phyloP scores from a whole-genome alignment of 495 filamentous ascomycete genomes.

The Saxophila tyrrhenica region DNA sequence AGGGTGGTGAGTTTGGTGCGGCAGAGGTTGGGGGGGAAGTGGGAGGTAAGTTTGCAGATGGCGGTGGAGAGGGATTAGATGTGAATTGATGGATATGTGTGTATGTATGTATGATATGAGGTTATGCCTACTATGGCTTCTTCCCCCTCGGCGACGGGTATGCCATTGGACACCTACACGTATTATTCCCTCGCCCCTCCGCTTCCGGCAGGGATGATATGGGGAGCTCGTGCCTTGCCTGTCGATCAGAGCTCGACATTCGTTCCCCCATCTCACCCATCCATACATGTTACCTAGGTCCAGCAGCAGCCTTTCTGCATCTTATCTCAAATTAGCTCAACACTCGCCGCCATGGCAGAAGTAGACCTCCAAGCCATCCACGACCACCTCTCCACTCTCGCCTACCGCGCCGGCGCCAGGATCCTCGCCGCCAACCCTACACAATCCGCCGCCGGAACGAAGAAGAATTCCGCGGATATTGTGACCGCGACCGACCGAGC shows the following conservation, averaged over 20 bases:
- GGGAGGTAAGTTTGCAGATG: conserved; percentile 60
- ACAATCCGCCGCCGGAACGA: conserved; percentile 51
- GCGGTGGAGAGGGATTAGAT: conserved; percentile 28
- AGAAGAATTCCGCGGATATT: conserved; percentile 76
- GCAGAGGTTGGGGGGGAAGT: conserved; percentile 71
- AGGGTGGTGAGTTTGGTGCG: conserved; percentile 66
- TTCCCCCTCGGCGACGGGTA: too few species aligned
- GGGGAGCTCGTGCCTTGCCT: too few species aligned
- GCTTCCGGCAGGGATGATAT: too few species aligned
- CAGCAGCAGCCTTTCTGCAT: neutral
- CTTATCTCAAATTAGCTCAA: neutral
- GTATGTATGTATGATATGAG: too few species aligned
- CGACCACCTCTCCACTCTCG: conserved; percentile 62
- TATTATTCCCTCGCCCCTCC: too few species aligned
- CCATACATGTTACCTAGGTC: neutral
- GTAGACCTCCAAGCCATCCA: conserved; percentile 69
- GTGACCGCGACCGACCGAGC: conserved; percentile 81
- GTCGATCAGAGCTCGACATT: neutral
- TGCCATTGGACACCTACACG: too few species aligned
- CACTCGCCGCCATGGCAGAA: conserved; percentile 22
- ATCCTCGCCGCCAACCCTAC: conserved; percentile 65
- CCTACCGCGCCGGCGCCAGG: conserved; percentile 68
- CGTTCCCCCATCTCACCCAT: neutral
- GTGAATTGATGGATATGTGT: too few species aligned
- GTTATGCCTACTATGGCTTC: too few species aligned